Evolutionary conservation across 2,329 filamentous ascomycete species (phyloP), one percentile per base, ranked within the genome.

Genomic region (Botrytis cinerea): DNA sequence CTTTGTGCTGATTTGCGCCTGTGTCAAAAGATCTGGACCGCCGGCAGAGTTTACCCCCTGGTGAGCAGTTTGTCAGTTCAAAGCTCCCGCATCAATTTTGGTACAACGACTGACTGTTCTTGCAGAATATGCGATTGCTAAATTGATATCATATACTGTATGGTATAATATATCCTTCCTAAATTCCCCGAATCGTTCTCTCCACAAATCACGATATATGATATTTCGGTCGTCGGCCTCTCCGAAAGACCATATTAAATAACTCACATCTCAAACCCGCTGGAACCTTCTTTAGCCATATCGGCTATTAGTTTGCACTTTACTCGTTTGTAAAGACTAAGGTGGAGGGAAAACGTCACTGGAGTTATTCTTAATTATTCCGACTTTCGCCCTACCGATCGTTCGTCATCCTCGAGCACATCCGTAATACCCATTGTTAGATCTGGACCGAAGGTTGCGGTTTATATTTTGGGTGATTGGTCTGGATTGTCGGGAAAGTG

Each of bases 191-290:
- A 43, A 43, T 12, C 48, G 1, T 48, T 43, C 48, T 28, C n/a
- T 43, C 66, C 48, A 57, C 48, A 68, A 57, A 68, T 68, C 46
- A 68, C 16, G 22, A 32, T 57, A 68, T 16, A 57, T 43, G 32
- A n/a, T 38, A 9, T 16, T 20, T 43, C n/a, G 48, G 18, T 68
- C 48, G 10, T 43, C 35, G 48, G 48, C 38, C 25, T 68, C 66
- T 25, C 35, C 48, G n/a, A 43, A 25, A 54, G 66, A 43, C 35
- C 16, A 57, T 68, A 43, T 18, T 28, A 32, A 22, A 43, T 68
- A 38, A 48, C 45, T 48, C 45, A 35, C 38, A 25, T 25, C 9
- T 40, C n/a, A 10, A 43, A 68, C 14, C 35, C 43, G 35, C 48
- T 10, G 25, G 16, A 7, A n/a, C 8, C 2, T 22, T 25, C 22